phyloP scores from a whole-genome alignment of 495 filamentous ascomycete species.

The Aspergillus heteromorphus region DNA sequence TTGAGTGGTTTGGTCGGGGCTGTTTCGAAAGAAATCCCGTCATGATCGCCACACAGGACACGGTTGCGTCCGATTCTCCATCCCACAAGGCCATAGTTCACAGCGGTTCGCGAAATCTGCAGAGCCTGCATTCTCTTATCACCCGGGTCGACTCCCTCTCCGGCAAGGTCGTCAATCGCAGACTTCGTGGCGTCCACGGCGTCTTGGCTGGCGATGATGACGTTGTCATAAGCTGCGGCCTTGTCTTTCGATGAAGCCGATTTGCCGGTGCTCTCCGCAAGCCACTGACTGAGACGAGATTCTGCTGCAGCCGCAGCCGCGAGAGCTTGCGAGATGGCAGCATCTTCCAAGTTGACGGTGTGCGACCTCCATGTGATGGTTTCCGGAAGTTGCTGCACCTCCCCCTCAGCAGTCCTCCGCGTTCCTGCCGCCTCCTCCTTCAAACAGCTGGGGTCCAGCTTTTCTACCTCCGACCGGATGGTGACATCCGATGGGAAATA shows the following conservation, averaged over 20 bases:
- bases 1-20: slow-evolving; percentile 46
- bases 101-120: slow-evolving; percentile 85
- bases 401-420: slow-evolving; percentile 45
- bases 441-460: slow-evolving; percentile 64
- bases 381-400: slow-evolving; percentile 58
- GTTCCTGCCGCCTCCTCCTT: slow-evolving; percentile 56
- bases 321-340: slow-evolving; percentile 76
- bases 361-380: slow-evolving; percentile 83
- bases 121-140: slow-evolving; percentile 88
- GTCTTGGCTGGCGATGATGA: slow-evolving; percentile 88
- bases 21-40: slow-evolving; percentile 61
- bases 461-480: slow-evolving; percentile 61
- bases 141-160: slow-evolving; percentile 76
- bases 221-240: slow-evolving; percentile 83
- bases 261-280: slow-evolving; percentile 30
- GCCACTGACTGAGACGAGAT: slow-evolving; percentile 44
- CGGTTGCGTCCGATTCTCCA: slow-evolving; percentile 94
- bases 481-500: slow-evolving; percentile 61
- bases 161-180: slow-evolving; percentile 81
- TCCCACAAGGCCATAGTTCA: slow-evolving; percentile 87
- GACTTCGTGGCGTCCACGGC: slow-evolving; percentile 88
- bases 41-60: slow-evolving; percentile 71
- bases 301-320: slow-evolving; percentile 51
- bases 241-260: slow-evolving; percentile 47
- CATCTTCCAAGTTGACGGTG: slow-evolving; percentile 86